Conservation (phyloP, 2,329 filamentous ascomycete species). For the Emergomyces pasteurianus region DNA sequence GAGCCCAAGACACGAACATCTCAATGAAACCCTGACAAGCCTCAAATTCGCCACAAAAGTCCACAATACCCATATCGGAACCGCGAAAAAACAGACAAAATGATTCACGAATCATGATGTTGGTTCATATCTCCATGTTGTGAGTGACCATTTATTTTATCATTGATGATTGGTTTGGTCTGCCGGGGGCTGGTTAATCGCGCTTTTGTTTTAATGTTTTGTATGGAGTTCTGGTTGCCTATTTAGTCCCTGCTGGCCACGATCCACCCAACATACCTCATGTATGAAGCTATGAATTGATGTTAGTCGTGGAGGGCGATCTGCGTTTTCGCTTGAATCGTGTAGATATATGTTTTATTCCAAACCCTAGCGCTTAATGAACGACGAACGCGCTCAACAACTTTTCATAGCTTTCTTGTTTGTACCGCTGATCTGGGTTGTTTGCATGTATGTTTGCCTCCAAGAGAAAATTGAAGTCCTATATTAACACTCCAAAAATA, state of each 20-base stretch:
- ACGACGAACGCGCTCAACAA: constrained; percentile 5
- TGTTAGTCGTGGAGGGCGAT: background rate
- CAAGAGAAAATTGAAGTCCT: too few species aligned
- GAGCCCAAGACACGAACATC: constrained; percentile 76
- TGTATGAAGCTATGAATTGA: constrained; percentile 2
- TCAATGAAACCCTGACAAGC: constrained; percentile 87
- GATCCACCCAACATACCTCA: background rate
- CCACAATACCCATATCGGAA: constrained; percentile 78
- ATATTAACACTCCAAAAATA: too few species aligned
- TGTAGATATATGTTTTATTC: background rate
- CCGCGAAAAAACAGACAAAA: constrained; percentile 47
- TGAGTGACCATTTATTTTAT: background rate
- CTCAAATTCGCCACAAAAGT: constrained; percentile 94
- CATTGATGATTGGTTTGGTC: background rate
- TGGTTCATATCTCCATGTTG: background rate
- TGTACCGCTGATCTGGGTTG: background rate
- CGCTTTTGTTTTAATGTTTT: constrained; percentile 4
- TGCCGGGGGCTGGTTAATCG: background rate
- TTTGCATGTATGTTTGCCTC: background rate
- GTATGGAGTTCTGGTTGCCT: constrained; percentile 14
- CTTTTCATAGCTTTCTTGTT: background rate
- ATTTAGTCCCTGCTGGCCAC: constrained; percentile 7
- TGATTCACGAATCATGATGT: constrained; percentile 22
- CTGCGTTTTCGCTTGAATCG: background rate
- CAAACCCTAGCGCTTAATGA: constrained; percentile 9